Conservation (phyloP, 306 rosid genomes). For the Quercus glauca region DNA sequence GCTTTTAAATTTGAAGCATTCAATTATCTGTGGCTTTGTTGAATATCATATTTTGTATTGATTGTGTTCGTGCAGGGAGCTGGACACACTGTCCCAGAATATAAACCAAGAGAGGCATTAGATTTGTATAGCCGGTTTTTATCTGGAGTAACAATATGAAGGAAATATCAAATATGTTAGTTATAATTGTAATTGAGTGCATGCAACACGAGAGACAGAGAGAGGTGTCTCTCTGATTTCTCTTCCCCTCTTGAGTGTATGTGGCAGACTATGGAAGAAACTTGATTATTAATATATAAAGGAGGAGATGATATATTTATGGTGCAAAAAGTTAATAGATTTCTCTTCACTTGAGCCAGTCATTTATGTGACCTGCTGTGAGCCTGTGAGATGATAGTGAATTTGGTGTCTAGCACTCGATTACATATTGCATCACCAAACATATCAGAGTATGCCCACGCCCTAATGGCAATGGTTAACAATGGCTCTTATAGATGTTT, state of each 20-base stretch:
- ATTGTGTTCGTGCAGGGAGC: conserved; percentile 62
- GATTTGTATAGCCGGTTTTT: conserved; percentile 73
- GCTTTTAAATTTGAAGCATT: background rate
- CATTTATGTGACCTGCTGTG: too few relatives aligned
- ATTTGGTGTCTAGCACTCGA: too few relatives aligned
- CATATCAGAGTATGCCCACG: too few relatives aligned
- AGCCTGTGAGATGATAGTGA: too few relatives aligned
- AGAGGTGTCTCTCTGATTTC: background rate
- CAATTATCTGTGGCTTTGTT: background rate
- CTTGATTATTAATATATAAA: background rate
- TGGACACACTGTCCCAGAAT: conserved; percentile 96
- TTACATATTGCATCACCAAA: too few relatives aligned
- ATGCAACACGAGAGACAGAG: background rate
- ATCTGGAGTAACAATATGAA: conserved; percentile 47
- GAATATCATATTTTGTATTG: conserved; percentile 5
- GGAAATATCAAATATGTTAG: background rate
- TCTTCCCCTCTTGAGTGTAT: background rate
- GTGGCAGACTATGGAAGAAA: background rate
- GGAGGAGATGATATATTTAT: background rate
- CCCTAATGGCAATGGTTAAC: too few relatives aligned
- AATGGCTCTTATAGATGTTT: too few relatives aligned
- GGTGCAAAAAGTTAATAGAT: background rate
- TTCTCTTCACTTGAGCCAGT: too few relatives aligned
- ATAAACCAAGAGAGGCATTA: conserved; percentile 79
- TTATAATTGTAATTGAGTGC: background rate